Evolutionary conservation across 768 basidiomycete genomes (phyloP), one percentile per base, ranked within the genome.

Genomic region (Russula olivacea): DNA sequence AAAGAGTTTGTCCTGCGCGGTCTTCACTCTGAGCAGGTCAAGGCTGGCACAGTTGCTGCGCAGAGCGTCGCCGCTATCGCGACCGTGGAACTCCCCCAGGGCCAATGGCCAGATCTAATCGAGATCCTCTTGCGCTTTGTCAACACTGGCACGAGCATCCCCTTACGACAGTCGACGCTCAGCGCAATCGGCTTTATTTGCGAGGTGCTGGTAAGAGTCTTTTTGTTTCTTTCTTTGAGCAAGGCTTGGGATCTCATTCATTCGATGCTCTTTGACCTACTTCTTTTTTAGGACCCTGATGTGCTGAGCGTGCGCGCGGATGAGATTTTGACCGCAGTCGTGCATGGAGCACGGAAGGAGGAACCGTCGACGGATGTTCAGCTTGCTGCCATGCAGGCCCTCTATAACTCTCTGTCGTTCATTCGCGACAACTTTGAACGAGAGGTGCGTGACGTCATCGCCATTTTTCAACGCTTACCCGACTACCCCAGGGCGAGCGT

Each of bases 171-270:
- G 65, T 83, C 93, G 2, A 95, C 95, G 10, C 80, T 98, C 14
- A 93, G 97, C 75, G 85, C 95, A 21, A 93, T 99, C 76, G 97
- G 97, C 51, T 98, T 87, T 76, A 94, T 98, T 75, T 99, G 97
- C 79, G 97, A 99, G 77, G 80, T 85, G 60, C 91, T 97, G 78
- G 95, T 98, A 70, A 71, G 95, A 87, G 45, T 21, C 32, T 6
- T 49, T 64, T 49, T 64, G 55, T 21, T 48, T 41, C 28, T 40
- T 23, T 41, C 2, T 38, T 41, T 59, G 25, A 28, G 1, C 11
- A 14, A n/a, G 2, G 9, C 40, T 9, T 25, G 45, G 21, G 23
- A 17, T 45, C 28, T 19, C 40, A 21, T 45, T 61, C 36, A 30
- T 36, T 61, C 45, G 19, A 30, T 5, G 10, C 45, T 15, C 43